Conservation (phyloP, 2,329 filamentous ascomycete genomes). For the Scytalidium sp. region DNA sequence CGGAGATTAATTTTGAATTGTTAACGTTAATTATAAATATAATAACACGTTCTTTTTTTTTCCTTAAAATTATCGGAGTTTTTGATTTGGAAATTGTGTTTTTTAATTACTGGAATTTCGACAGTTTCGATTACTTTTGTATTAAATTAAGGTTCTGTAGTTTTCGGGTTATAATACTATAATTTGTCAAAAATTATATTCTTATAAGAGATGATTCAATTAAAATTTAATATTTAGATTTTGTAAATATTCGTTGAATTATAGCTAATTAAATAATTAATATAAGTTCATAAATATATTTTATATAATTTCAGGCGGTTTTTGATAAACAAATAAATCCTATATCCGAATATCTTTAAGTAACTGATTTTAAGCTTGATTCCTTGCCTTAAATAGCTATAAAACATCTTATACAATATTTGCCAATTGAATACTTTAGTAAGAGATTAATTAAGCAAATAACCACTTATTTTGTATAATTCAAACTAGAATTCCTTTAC, state of each 20-base stretch:
- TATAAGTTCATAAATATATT: background rate
- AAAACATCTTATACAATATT: background rate
- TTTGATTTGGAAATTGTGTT: too few species aligned
- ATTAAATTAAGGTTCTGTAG: too few species aligned
- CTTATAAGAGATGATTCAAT: background rate
- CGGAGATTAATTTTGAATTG: too few species aligned
- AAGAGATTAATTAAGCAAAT: background rate
- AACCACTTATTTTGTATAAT: background rate
- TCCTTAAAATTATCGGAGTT: too few species aligned
- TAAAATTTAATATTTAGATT: background rate
- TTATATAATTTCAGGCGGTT: background rate
- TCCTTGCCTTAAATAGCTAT: background rate
- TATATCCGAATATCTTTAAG: background rate
- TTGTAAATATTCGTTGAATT: background rate
- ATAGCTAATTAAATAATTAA: background rate
- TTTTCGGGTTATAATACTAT: too few species aligned
- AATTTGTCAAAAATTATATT: background rate
- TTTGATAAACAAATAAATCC: background rate
- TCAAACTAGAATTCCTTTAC: background rate
- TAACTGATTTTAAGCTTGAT: background rate
- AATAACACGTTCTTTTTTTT: too few species aligned
- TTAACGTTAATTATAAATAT: too few species aligned
- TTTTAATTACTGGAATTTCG: too few species aligned
- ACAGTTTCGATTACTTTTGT: too few species aligned
- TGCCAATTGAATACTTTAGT: background rate